These are phyloP conservation scores for Raffaelea deltoideospora DNA, from an alignment of 2,329 filamentous ascomycete species.

Conservation along the genomic window DNA sequence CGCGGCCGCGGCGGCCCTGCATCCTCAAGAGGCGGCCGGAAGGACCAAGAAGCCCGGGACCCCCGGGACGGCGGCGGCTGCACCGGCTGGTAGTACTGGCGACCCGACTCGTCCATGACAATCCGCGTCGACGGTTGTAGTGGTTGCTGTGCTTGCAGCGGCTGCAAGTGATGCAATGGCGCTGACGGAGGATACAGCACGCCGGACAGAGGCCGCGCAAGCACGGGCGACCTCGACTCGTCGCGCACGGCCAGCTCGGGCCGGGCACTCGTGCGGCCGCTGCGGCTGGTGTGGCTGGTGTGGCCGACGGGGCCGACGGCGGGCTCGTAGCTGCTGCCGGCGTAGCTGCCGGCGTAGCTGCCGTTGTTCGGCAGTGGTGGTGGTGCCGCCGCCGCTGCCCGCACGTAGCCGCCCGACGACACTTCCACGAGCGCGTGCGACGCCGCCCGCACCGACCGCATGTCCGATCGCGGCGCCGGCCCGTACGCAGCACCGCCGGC, in stretches of 20 bases:
- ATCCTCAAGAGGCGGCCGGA: no score
- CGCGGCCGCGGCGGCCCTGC: no score
- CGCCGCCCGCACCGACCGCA: conserved; percentile 22
- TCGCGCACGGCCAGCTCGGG: conserved; percentile 29
- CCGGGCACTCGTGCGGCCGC: conserved; percentile 30
- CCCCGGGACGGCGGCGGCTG: conserved; percentile 37
- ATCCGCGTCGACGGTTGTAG: conserved; percentile 39
- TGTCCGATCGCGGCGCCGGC: conserved; percentile 15
- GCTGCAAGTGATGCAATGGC: conserved; percentile 27
- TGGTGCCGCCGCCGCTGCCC: no score
- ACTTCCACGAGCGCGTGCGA: conserved; percentile 25
- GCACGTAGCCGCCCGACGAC: conserved; percentile 1
- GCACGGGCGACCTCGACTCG: conserved; percentile 31
- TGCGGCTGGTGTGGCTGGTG: no score
- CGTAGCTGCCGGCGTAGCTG: conserved; percentile 25
- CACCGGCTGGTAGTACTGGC: conserved; percentile 52
- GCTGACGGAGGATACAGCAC: conserved; percentile 27
- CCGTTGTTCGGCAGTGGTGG: neutral
- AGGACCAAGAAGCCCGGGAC: neutral
- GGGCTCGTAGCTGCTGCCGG: no score
- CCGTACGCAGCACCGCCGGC: no score
- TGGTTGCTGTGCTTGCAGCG: neutral
- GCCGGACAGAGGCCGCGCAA: conserved; percentile 35
- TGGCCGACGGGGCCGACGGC: no score
- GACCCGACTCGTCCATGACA: conserved; percentile 69